Evolutionary conservation across 305 asterid species (phyloP).

Genomic region (Petunia hybrid): DNA sequence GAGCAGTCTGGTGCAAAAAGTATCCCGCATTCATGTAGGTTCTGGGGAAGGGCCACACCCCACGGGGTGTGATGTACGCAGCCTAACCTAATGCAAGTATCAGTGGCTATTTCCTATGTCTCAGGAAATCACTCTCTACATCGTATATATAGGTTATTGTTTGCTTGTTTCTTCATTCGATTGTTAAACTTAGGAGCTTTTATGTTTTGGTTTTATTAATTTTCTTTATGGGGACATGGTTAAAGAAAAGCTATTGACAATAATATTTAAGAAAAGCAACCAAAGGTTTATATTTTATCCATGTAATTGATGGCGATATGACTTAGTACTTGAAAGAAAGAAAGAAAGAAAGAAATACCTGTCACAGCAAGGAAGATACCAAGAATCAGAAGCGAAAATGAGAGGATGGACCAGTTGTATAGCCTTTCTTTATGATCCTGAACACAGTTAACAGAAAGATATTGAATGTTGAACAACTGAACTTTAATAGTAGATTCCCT

Average conservation of each 20-base stretch:
- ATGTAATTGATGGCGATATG: too few species aligned
- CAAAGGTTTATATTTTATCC: too few species aligned
- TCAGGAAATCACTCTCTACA: too few species aligned
- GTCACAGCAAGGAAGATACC: slow-evolving; percentile 61
- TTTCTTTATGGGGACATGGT: background rate
- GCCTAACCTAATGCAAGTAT: too few species aligned
- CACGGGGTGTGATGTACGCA: too few species aligned
- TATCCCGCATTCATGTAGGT: too few species aligned
- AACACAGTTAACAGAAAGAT: background rate
- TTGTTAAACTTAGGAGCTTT: background rate
- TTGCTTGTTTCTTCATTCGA: background rate
- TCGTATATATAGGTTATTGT: too few species aligned
- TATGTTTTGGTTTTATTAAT: background rate
- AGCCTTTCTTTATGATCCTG: slow-evolving; percentile 80
- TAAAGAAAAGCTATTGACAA: too few species aligned
- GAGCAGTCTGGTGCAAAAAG: too few species aligned
- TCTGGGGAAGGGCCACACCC: too few species aligned
- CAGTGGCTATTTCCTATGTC: too few species aligned
- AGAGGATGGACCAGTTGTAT: slow-evolving; percentile 61
- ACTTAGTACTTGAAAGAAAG: background rate
- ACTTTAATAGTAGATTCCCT: background rate
- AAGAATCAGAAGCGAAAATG: slow-evolving; percentile 58
- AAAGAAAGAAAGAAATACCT: slow-evolving; percentile 44
- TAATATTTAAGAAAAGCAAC: too few species aligned
- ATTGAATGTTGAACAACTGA: background rate